Percentiles rank a stretch among this genome's conserved stretches.
Evolutionary conservation across 345 rosid genomes (phyloP).

Genomic region (Hibiscus trionum): DNA sequence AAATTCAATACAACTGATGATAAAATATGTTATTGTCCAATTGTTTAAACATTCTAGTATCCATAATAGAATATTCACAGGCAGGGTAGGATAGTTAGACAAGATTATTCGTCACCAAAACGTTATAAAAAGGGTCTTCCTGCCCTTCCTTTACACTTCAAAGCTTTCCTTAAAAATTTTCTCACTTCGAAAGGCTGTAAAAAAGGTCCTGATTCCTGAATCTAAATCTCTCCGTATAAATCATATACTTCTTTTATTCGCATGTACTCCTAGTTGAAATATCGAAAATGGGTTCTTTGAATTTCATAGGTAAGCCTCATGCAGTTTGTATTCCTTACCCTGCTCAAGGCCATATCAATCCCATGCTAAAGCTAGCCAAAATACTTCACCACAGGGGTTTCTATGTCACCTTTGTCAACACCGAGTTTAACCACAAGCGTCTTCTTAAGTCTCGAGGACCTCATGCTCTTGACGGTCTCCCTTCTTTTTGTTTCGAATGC

Average conservation of each 20-base stretch:
- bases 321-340: constrained; percentile 12
- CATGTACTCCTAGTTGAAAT: not conserved
- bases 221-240: not conserved
- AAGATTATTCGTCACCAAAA: too few species aligned
- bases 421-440: not conserved
- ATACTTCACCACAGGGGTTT: constrained; percentile 38
- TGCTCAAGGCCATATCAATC: constrained; percentile 48
- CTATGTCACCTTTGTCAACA: constrained; percentile 44
- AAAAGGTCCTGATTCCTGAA: not conserved
- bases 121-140: too few species aligned
- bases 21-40: too few species aligned
- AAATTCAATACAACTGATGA: too few species aligned
- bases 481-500: not conserved
- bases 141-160: too few species aligned
- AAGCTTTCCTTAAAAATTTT: too few species aligned
- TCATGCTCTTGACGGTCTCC: not conserved
- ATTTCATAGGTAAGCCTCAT: constrained; percentile 17
- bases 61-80: too few species aligned
- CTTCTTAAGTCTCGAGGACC: not conserved
- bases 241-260: not conserved
- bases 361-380: constrained; percentile 38
- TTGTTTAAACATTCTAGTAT: too few species aligned
- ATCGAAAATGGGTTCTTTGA: not conserved
- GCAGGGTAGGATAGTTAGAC: too few species aligned
- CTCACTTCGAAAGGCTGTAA: not conserved